These are phyloP conservation scores for Eutypella sp. DNA, from an alignment of 2,329 filamentous ascomycete genomes.

Conservation along the genomic window DNA sequence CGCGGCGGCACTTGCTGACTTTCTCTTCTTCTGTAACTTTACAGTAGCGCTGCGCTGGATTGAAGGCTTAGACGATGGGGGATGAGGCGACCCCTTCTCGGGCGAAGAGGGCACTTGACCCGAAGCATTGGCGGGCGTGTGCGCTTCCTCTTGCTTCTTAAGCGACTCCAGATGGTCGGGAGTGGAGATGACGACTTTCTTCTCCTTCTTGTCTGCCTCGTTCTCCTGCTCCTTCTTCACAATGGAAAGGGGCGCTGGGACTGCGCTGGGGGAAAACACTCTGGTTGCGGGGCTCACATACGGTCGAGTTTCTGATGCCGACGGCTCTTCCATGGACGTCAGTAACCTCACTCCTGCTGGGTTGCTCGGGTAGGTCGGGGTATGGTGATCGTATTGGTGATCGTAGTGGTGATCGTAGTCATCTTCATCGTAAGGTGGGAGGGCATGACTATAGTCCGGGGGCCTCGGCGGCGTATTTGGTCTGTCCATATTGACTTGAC, in stretches of 20 bases:
- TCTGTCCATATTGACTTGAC: constrained; percentile 40
- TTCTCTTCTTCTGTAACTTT: constrained; percentile 46
- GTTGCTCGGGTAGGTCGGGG: constrained; percentile 40
- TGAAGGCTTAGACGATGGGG: too few relatives aligned
- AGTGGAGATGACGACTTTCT: constrained; percentile 25
- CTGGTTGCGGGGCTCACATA: constrained; percentile 43
- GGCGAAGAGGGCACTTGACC: constrained; percentile 9
- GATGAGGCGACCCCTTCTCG: constrained; percentile 8
- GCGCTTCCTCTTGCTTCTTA: constrained; percentile 33
- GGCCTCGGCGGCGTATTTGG: constrained; percentile 47
- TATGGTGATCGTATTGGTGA: constrained; percentile 39
- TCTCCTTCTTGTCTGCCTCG: constrained; percentile 18
- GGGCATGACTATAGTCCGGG: constrained; percentile 54
- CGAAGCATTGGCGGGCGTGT: constrained; percentile 18
- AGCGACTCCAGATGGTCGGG: constrained; percentile 32
- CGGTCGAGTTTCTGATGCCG: constrained; percentile 41
- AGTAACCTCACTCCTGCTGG: constrained; percentile 54
- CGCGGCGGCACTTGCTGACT: constrained; percentile 21
- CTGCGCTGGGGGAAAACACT: constrained; percentile 14
- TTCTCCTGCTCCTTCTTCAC: constrained; percentile 14
- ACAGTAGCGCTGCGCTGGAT: constrained; percentile 32
- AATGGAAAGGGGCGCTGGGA: constrained; percentile 21
- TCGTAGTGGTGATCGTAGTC: too few relatives aligned
- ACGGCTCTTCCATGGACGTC: constrained; percentile 56
- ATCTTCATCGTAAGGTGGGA: constrained; percentile 53